Base-by-base conservation (phyloP, 1,284 basidiomycete species). In the Rhodotorula sp. region DNA sequence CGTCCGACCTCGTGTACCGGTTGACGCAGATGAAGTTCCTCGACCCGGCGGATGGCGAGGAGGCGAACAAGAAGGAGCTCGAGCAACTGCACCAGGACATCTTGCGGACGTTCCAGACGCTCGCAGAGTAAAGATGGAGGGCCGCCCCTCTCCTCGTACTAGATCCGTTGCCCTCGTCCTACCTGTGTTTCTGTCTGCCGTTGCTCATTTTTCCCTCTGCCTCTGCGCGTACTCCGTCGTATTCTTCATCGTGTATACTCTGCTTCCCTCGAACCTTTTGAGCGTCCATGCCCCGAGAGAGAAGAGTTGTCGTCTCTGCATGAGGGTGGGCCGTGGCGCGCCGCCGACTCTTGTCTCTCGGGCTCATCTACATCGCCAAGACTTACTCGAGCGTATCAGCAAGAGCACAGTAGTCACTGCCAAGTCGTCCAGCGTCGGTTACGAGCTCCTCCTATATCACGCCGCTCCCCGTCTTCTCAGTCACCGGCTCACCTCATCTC, bases 1-100 rank as follows among this genome's bases (percentile, higher is more conserved):
- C 92, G 20, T 84, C 85, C 66, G 95, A 99, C 77, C 82, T 96
- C 73, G 91, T 95, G 86, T 97, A 90, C 85, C 92, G 95, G 81
- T 55, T 73, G 71, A 77, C 78, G 73, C 79, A 76, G 66, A 72
- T 71, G 61, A 74, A 77, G 63, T 57, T 69, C 51, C 60, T 63
- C 18, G 70, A 73, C 55, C 73, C 73, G 26, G 73, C 71, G 0
- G 42, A 60, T n/a, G 73, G 73, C 24, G 62, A 75, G n/a, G 72
- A 71, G 42, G 18, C 67, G 5, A 64, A 71, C 62, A 56, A 59
- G 53, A 67, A 70, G 64, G 58, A 89, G 80, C 83, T 93, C 78
- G 91, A 95, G 78, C 84, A 84, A 55, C 82, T 95, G 67, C 84
- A 94, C 80, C 82, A 82, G 71, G 92, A 72, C 62, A 74, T 75